phyloP scores from a whole-genome alignment of 345 rosid species.

The Pseudoturritis turrita region DNA sequence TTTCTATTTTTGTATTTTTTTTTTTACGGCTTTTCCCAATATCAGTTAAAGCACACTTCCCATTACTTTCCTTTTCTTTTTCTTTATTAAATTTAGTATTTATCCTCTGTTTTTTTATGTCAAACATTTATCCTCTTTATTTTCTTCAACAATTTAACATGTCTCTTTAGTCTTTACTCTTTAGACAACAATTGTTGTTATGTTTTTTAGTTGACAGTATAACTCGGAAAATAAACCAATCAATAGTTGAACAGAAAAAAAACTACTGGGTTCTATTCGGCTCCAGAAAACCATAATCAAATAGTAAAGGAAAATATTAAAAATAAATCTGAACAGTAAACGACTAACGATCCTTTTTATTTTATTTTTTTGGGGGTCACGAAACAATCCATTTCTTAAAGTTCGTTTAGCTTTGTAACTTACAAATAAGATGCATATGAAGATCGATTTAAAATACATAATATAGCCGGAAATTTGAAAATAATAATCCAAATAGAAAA shows the following conservation, averaged over 20 bases:
- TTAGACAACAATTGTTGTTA: not conserved
- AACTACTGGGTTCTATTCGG: not conserved
- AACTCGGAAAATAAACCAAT: too few species aligned
- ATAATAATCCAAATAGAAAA: not conserved
- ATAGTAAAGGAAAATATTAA: too few species aligned
- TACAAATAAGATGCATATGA: not conserved
- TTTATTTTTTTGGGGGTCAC: too few species aligned
- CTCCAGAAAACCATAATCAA: not conserved
- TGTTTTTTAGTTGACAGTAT: not conserved
- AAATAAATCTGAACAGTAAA: too few species aligned
- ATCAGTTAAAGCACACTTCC: constrained; percentile 7
- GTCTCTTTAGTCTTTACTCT: not conserved
- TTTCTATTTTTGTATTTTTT: not conserved
- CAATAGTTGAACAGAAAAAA: not conserved
- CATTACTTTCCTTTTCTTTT: not conserved
- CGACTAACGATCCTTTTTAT: too few species aligned
- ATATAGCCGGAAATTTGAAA: not conserved
- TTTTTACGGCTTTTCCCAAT: not conserved
- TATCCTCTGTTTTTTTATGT: not conserved
- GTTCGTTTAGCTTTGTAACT: not conserved
- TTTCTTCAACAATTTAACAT: not conserved
- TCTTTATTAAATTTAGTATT: not conserved
- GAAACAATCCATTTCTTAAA: not conserved
- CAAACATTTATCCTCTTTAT: not conserved
- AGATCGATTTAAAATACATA: not conserved